phyloP scores from a whole-genome alignment of 106 monocot genomes.

The Xerophyta viscosa region DNA sequence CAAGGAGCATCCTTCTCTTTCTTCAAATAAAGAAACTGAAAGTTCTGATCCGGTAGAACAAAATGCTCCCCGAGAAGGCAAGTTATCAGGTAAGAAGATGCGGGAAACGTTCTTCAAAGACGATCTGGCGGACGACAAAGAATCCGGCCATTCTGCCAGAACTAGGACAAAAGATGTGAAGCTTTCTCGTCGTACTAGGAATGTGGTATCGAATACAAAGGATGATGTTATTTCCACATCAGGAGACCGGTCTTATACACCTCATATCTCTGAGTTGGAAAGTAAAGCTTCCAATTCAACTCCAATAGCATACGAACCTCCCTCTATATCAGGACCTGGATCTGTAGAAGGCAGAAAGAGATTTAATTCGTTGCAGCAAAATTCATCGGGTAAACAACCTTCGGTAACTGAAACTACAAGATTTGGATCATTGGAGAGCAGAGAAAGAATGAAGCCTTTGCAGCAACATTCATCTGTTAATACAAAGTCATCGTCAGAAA shows the following conservation, averaged over 20 bases:
- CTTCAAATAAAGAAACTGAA: slow-evolving; percentile 1
- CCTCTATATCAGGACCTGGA: background rate
- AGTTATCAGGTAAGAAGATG: background rate
- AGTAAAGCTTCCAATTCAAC: background rate
- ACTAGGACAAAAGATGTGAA: slow-evolving; percentile 15
- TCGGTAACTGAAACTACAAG: background rate
- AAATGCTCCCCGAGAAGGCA: background rate
- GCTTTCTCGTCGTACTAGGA: slow-evolving; percentile 40
- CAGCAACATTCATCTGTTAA: slow-evolving; percentile 1
- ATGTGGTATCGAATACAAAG: slow-evolving; percentile 12
- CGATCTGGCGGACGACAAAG: slow-evolving; percentile 5
- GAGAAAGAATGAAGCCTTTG: background rate
- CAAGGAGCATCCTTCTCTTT: background rate
- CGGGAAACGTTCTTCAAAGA: slow-evolving; percentile 7
- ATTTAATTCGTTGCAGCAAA: slow-evolving; percentile 1
- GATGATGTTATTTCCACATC: background rate
- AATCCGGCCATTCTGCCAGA: background rate
- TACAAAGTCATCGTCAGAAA: background rate
- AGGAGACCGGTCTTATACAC: background rate
- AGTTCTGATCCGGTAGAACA: background rate
- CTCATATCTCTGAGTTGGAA: slow-evolving; percentile 1
- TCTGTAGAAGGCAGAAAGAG: background rate
- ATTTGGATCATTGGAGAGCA: background rate
- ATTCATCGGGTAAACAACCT: background rate
- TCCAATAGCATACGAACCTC: background rate